Conservation (phyloP, 345 rosid genomes). For the Hypericum perforatum region DNA sequence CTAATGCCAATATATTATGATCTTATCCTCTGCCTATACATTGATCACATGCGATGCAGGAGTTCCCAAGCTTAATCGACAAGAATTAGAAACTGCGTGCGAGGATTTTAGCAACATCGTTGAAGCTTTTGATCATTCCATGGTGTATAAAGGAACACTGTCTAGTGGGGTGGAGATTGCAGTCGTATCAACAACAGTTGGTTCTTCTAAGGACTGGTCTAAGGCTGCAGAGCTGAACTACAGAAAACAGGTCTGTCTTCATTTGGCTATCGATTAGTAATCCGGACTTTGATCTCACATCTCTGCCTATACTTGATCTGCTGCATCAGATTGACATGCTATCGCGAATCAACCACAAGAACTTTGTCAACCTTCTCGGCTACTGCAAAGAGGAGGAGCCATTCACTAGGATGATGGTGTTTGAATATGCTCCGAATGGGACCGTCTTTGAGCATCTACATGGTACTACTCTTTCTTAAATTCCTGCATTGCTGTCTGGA, state of each 20-base stretch:
- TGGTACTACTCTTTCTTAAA: conserved; percentile 7
- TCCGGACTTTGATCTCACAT: too few relatives aligned
- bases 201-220: conserved; percentile 57
- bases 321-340: neutral
- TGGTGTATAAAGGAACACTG: conserved; percentile 80
- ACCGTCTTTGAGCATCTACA: neutral
- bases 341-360: neutral
- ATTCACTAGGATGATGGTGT: conserved; percentile 9
- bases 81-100: conserved; percentile 89
- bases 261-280: too few relatives aligned
- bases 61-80: conserved; percentile 80
- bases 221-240: conserved; percentile 53
- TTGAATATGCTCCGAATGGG: conserved; percentile 9
- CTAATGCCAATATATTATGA: neutral
- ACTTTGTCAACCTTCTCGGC: conserved; percentile 7
- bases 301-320: too few relatives aligned
- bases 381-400: conserved; percentile 8
- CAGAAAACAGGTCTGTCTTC: too few relatives aligned
- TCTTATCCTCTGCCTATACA: neutral
- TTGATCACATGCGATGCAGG: conserved; percentile 28
- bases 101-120: conserved; percentile 98
- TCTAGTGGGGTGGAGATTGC: conserved; percentile 98
- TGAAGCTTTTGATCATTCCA: conserved; percentile 45
- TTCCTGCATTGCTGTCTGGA: too few relatives aligned
- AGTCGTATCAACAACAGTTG: conserved; percentile 46